These are phyloP conservation scores for Trichoderma atrobrunneum DNA, from an alignment of 2,329 filamentous ascomycete species.

Conservation along the genomic window DNA sequence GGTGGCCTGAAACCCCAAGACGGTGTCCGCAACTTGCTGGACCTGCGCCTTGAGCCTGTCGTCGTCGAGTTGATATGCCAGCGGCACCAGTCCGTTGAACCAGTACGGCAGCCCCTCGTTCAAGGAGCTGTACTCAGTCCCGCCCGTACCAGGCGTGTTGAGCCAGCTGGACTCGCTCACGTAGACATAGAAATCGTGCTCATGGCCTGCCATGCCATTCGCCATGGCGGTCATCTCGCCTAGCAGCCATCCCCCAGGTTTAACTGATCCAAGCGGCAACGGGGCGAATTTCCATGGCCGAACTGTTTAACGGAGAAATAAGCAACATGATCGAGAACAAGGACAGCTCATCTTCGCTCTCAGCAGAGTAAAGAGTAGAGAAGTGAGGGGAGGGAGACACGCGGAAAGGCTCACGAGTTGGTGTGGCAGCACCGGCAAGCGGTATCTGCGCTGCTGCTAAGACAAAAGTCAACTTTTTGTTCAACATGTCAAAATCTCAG, in stretches of 20 bases:
- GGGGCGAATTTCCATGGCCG: constrained; percentile 24
- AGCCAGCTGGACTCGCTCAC: constrained; percentile 51
- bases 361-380: not conserved
- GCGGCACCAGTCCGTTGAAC: constrained; percentile 57
- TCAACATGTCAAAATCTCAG: not conserved
- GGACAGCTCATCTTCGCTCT: not conserved
- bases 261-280: constrained; percentile 49
- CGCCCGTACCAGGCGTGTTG: constrained; percentile 32
- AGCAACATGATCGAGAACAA: not conserved
- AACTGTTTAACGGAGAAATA: constrained; percentile 16
- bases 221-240: constrained; percentile 49
- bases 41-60: constrained; percentile 41
- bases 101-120: constrained; percentile 59
- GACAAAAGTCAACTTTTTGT: constrained; percentile 17
- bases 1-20: constrained; percentile 39
- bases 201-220: constrained; percentile 51
- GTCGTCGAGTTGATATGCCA: constrained; percentile 52
- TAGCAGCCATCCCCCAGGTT: constrained; percentile 50
- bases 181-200: constrained; percentile 53
- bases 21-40: constrained; percentile 35
- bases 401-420: constrained; percentile 12
- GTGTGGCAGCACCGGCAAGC: constrained; percentile 15
- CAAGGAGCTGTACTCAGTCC: constrained; percentile 52
- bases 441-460: constrained; percentile 19
- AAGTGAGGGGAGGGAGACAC: not conserved